Evolutionary conservation across 176 grass and related monocot genomes (phyloP), one percentile per base, ranked within the genome.

Genomic region (Rhipidocladum racemiflorum): DNA sequence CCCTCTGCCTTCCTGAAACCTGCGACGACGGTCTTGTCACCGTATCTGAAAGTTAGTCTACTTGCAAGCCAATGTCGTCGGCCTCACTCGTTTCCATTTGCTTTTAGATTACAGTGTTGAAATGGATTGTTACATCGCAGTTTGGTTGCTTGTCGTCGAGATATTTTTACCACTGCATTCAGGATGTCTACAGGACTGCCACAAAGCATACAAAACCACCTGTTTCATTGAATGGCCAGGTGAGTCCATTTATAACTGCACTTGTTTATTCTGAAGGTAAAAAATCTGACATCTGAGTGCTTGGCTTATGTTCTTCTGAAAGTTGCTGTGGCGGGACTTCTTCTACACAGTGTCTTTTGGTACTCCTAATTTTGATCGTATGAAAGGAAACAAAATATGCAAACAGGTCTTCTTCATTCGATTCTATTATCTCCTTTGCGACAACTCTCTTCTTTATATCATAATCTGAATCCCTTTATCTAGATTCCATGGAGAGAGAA

Each of bases 111-210:
- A 50, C 16, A 66, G 1, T 30, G 18, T 85, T 79, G 17, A 57
- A 68, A 68, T 7, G 71, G n/a, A 39, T 74, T 38, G 34, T 45
- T 38, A 43, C 59, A 1, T 74, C 49, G 56, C 84, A 99, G 96
- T 95, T 95, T 38, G 92, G 96, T 46, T 99, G 92, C 86, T 76
- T 95, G 39, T 99, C 96, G 14, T 90, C 92, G 15, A 91, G 96
- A 78, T 93, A 99, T 48, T 99, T 99, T 72, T 99, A 93, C 83
- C 89, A 93, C 23, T 86, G 91, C 79, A 76, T 99, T 69, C 78
- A 99, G 51, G 83, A 81, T 87, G 61, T 91, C 46, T 93, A 99
- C 80, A 86, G 23, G 55, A 93, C 75, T 51, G 54, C 67, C 23
- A 84, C 45, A 80, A 93, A 81, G 27, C 86, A 99, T 84, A 95